Percentiles rank a stretch among this genome's conserved stretches.
phyloP scores from a whole-genome alignment of 805 yeast genomes.

The Wickerhamomyces strasburgensis region DNA sequence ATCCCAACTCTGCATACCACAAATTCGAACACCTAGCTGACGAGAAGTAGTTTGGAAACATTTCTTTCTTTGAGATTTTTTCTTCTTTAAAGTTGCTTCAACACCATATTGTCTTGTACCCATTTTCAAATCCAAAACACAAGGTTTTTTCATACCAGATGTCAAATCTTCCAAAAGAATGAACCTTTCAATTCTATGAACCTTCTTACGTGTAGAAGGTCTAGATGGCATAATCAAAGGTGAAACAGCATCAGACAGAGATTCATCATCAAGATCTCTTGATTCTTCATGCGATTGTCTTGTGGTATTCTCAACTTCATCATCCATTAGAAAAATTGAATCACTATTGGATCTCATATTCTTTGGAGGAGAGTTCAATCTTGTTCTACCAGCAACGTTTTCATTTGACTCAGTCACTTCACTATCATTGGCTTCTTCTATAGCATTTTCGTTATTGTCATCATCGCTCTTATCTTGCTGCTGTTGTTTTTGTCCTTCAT shows the following conservation, averaged over 20 bases:
- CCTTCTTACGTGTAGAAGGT: constrained; percentile 27
- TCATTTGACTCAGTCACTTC: neutral
- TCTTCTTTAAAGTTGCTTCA: constrained; percentile 74
- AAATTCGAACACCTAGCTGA: constrained; percentile 80
- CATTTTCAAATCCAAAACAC: constrained; percentile 94
- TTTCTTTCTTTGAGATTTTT: constrained; percentile 72
- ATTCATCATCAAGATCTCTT: constrained; percentile 12
- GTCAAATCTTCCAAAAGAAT: constrained; percentile 89
- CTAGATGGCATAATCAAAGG: constrained; percentile 20
- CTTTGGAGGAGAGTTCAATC: constrained; percentile 3
- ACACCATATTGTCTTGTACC: constrained; percentile 98
- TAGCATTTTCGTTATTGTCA: too few species aligned
- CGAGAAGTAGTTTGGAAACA: constrained; percentile 80
- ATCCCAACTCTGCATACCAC: constrained; percentile 92
- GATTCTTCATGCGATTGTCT: constrained; percentile 1
- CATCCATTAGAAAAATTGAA: constrained; percentile 43
- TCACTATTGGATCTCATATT: constrained; percentile 22
- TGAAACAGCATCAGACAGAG: constrained; percentile 16
- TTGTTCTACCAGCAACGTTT: neutral
- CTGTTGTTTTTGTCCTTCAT: constrained; percentile 4
- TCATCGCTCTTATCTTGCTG: too few species aligned
- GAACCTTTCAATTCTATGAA: constrained; percentile 69
- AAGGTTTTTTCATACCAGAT: constrained; percentile 73
- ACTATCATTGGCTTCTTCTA: neutral
- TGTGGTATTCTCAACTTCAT: constrained; percentile 26